phyloP scores from a whole-genome alignment of 2,329 filamentous ascomycete genomes.

The Macroventuria anomochaeta region DNA sequence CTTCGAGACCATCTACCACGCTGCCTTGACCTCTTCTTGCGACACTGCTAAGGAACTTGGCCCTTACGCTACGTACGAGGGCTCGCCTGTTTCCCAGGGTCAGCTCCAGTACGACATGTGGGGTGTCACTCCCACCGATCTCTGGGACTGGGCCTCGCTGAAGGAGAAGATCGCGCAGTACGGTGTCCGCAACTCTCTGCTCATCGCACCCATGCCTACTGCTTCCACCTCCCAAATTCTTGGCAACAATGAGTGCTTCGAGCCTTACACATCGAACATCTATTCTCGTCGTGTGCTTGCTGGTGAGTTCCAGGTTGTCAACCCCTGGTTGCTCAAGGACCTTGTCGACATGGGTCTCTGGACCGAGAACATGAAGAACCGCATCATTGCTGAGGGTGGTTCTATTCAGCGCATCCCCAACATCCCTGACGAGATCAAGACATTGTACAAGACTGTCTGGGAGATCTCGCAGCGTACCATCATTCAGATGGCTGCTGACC shows the following conservation, averaged over 20 bases:
- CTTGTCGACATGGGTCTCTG: constrained; percentile 97
- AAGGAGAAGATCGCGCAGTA: constrained; percentile 92
- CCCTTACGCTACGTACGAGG: constrained; percentile 87
- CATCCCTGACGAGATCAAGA: constrained; percentile 94
- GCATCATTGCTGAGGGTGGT: constrained; percentile 95
- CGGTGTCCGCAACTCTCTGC: constrained; percentile 92
- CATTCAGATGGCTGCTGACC: constrained; percentile 97
- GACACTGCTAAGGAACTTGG: constrained; percentile 84
- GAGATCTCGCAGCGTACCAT: constrained; percentile 96
- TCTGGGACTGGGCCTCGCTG: constrained; percentile 94
- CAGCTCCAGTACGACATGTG: constrained; percentile 99
- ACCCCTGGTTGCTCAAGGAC: constrained; percentile 98
- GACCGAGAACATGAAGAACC: constrained; percentile 99
- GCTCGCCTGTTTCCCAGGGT: constrained; percentile 91
- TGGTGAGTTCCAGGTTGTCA: constrained; percentile 99
- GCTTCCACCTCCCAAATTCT: constrained; percentile 97
- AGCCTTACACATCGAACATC: constrained; percentile 99
- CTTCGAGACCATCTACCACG: constrained; percentile 99
- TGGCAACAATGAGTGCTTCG: constrained; percentile 99
- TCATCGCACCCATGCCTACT: constrained; percentile 97
- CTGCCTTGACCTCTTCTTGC: constrained; percentile 85
- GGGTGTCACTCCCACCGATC: constrained; percentile 88
- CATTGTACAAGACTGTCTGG: constrained; percentile 99
- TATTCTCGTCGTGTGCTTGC: constrained; percentile 98
- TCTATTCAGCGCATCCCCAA: constrained; percentile 97